phyloP scores from a whole-genome alignment of 2,329 filamentous ascomycete species.

The Aschersonia sp. region DNA sequence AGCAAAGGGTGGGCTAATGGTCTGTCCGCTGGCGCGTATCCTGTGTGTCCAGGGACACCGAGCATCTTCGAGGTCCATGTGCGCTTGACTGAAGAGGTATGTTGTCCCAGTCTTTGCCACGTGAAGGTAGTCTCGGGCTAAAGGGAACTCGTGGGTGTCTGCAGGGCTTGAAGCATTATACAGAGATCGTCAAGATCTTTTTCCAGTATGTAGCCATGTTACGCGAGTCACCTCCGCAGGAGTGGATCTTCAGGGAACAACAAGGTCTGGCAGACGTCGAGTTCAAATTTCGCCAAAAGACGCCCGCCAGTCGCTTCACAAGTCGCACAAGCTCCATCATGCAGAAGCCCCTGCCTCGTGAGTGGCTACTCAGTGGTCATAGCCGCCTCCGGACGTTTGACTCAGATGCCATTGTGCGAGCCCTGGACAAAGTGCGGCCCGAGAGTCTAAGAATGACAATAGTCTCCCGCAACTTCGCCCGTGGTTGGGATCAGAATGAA shows the following conservation, averaged over 20 bases:
- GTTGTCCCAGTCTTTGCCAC: background rate
- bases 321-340: slow-evolving; percentile 75
- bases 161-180: slow-evolving; percentile 60
- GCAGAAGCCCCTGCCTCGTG: slow-evolving; percentile 78
- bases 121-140: background rate
- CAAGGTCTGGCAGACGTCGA: slow-evolving; percentile 83
- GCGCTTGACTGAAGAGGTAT: slow-evolving; percentile 69
- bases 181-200: slow-evolving; percentile 67
- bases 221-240: slow-evolving; percentile 61
- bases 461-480: slow-evolving; percentile 71
- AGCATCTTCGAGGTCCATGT: slow-evolving; percentile 70
- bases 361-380: slow-evolving; percentile 75
- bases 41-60: slow-evolving; percentile 62
- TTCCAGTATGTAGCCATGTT: slow-evolving; percentile 90
- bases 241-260: slow-evolving; percentile 92
- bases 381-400: slow-evolving; percentile 70
- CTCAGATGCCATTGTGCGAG: slow-evolving; percentile 57
- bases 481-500: slow-evolving; percentile 75
- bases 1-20: slow-evolving; percentile 80
- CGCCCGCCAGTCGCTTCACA: slow-evolving; percentile 75
- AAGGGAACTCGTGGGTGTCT: slow-evolving; percentile 1
- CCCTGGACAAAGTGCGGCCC: slow-evolving; percentile 59
- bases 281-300: slow-evolving; percentile 92
- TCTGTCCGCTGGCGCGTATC: slow-evolving; percentile 61
- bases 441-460: slow-evolving; percentile 84